These are phyloP conservation scores for Saccharata proteae DNA, from an alignment of 2,329 filamentous ascomycete species.

Conservation along the genomic window DNA sequence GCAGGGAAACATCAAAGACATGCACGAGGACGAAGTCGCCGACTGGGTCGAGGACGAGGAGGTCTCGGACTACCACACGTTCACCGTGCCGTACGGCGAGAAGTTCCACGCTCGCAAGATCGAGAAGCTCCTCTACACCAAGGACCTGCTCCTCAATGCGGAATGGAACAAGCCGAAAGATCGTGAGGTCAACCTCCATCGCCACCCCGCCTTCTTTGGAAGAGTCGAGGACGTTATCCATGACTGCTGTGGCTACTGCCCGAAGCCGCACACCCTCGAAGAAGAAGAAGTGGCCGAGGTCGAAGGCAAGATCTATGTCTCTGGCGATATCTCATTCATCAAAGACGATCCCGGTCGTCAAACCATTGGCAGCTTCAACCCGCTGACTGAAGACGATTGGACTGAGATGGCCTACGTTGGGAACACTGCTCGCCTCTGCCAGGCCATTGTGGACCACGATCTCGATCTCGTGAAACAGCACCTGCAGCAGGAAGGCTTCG, in stretches of 20 bases:
- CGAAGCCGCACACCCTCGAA: slow-evolving; percentile 53
- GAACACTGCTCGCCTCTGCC: slow-evolving; percentile 63
- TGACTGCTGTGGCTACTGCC: slow-evolving; percentile 75
- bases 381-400: slow-evolving; percentile 72
- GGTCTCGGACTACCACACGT: slow-evolving; percentile 61
- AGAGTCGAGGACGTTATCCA: slow-evolving; percentile 59
- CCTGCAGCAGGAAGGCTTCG: slow-evolving; percentile 52
- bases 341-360: slow-evolving; percentile 75
- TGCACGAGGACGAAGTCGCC: slow-evolving; percentile 66
- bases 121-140: slow-evolving; percentile 70
- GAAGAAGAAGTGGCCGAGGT: slow-evolving; percentile 60
- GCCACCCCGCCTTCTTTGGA: slow-evolving; percentile 79
- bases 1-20: slow-evolving; percentile 62
- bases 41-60: slow-evolving; percentile 73
- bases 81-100: slow-evolving; percentile 54
- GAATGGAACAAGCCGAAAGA: slow-evolving; percentile 75
- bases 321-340: slow-evolving; percentile 60
- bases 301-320: slow-evolving; percentile 65
- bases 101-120: slow-evolving; percentile 52
- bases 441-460: slow-evolving; percentile 68
- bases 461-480: slow-evolving; percentile 59
- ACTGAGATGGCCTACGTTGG: slow-evolving; percentile 85
- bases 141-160: slow-evolving; percentile 67
- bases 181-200: slow-evolving; percentile 64
- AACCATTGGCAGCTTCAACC: slow-evolving; percentile 61